Conservation (phyloP, 176 grass and related monocot genomes). For the Oryza coarctata region DNA sequence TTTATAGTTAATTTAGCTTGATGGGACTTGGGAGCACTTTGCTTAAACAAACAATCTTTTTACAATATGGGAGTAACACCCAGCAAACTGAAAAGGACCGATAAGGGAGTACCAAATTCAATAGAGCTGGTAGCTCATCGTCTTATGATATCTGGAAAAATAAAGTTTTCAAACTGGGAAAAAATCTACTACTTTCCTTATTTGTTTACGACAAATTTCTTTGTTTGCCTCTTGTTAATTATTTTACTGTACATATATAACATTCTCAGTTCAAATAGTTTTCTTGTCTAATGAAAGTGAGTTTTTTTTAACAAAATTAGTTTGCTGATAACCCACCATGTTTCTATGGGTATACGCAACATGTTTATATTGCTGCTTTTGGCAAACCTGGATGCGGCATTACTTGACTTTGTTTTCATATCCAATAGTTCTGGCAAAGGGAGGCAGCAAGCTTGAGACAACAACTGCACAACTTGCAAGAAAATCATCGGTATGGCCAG, state of each 20-base stretch:
- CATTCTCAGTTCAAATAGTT: not conserved
- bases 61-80: not conserved
- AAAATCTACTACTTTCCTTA: not conserved
- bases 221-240: not conserved
- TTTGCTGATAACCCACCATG: not conserved
- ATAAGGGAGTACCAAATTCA: not conserved
- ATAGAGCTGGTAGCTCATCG: not conserved
- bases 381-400: constrained; percentile 11
- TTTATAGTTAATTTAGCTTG: not conserved
- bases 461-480: constrained; percentile 98
- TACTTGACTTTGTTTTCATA: constrained; percentile 44
- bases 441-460: constrained; percentile 98
- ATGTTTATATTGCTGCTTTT: constrained; percentile 24
- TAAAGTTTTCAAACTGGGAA: not conserved
- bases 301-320: constrained; percentile 1
- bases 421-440: constrained; percentile 85
- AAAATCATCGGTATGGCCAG: constrained; percentile 76
- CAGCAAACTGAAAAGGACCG: not conserved
- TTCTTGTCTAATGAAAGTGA: constrained; percentile 4
- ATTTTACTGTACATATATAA: not conserved
- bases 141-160: not conserved
- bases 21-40: not conserved
- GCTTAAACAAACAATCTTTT: not conserved
- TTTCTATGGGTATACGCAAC: not conserved
- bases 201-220: not conserved